Percentiles rank a stretch among this genome's conserved stretches.
Evolutionary conservation across 2,329 filamentous ascomycete genomes (phyloP).

Genomic region (Dothiorella sarmentorum): DNA sequence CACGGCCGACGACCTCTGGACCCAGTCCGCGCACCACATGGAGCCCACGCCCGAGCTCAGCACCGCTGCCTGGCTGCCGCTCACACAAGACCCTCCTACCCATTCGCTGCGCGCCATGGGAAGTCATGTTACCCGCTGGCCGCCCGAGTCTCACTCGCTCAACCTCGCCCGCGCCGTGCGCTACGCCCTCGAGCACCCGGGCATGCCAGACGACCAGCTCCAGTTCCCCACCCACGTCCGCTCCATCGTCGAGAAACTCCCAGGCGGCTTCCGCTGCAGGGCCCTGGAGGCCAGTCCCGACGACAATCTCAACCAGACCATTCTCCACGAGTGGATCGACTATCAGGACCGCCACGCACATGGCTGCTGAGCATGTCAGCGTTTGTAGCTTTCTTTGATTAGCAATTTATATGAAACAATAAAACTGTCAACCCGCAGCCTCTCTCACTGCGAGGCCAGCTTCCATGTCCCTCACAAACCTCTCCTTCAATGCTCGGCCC

Average conservation of each 20-base stretch:
- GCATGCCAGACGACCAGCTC: neutral
- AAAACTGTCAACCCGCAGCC: neutral
- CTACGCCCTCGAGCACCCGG: neutral
- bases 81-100: neutral
- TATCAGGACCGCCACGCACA: neutral
- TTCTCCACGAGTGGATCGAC: neutral
- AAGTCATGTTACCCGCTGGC: neutral
- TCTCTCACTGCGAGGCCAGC: neutral
- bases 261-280: neutral
- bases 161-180: neutral
- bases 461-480: neutral
- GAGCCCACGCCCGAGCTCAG: neutral
- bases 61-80: neutral
- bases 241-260: neutral
- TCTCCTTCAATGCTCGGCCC: neutral
- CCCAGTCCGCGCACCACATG: neutral
- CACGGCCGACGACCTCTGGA: neutral
- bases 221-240: neutral
- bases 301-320: neutral
- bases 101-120: slow-evolving; percentile 1
- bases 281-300: neutral
- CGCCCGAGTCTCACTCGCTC: neutral
- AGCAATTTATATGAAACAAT: neutral
- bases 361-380: no score
- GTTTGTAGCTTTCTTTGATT: no score